Base-by-base conservation (phyloP, 345 rosid genomes). In the Tarenaya hassleriana region DNA sequence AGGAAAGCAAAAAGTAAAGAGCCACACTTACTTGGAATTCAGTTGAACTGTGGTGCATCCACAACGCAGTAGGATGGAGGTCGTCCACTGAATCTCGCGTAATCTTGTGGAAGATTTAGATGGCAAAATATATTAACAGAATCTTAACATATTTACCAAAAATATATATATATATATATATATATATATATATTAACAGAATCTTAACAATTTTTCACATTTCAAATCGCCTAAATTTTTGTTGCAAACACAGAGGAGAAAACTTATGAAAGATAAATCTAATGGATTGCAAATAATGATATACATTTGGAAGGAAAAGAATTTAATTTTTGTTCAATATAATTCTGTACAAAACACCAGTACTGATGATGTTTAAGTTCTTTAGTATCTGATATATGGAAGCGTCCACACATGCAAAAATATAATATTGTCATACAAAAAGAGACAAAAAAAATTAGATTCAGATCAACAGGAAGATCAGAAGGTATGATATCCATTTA, bases 41-140 rank as follows among this genome's bases (percentile, higher is more conserved):
- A 92, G 67, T 60, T 92, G 97, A 16, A 97, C 97, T 35, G 97
- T 88, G 62, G 95, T 92, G 79, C 98, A 92, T 48, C 98, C 95
- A 41, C 94, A 86, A 71, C 98, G 83, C 59, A 92, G 70, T 41
- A 92, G 75, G 61, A 88, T 69, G 76, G 88, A 92, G 50, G 90
- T 95, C 5, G 91, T 86, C 98, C 97, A 92, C 49, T 88, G 97
- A 68, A 92, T 85, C 77, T 88, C 91, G 34, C 94, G 88, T 61
- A 92, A 77, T 66, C 97, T 88, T 86, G 54, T 27, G 40, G 37
- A 39, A 32, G 7, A 60, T 34, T n/a, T 47, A 53, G 24, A 33
- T 7, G 40, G n/a, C 37, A 46, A 41, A 47, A 0, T 46, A 38
- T 38, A 18, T 38, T 50, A 50, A 34, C 16, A 64, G 31, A n/a